Evolutionary conservation across 768 basidiomycete genomes (phyloP).

Genomic region (Tulasnella sp.): DNA sequence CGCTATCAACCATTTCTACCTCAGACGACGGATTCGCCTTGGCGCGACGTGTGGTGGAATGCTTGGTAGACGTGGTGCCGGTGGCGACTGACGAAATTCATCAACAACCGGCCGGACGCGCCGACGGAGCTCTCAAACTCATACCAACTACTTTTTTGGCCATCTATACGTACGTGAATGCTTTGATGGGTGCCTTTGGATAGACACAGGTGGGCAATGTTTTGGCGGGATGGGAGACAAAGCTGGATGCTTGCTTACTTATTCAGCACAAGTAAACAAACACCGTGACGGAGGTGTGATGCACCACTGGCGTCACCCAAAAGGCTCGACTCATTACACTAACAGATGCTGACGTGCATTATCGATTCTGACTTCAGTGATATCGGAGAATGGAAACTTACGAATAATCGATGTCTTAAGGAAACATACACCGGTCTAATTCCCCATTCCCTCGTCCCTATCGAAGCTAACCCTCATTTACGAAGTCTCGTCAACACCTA

Average conservation of each 20-base stretch:
- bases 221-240: not conserved
- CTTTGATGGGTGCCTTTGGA: not conserved
- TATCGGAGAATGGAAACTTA: conserved; percentile 88
- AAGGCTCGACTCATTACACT: too few relatives aligned
- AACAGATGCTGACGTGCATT: too few relatives aligned
- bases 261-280: not conserved
- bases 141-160: not conserved
- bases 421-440: conserved; percentile 55
- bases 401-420: conserved; percentile 78
- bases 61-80: not conserved
- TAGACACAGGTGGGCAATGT: not conserved
- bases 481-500: conserved; percentile 86
- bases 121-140: not conserved
- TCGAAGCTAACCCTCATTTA: too few relatives aligned
- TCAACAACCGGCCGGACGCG: not conserved
- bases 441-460: not conserved
- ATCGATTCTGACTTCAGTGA: too few relatives aligned
- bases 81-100: not conserved
- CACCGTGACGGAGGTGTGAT: too few relatives aligned
- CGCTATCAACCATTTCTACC: not conserved
- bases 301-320: too few relatives aligned
- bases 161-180: not conserved
- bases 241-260: not conserved
- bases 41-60: not conserved
- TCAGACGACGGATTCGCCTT: not conserved